Conservation (phyloP, 768 basidiomycete species). For the Epithele typhae region DNA sequence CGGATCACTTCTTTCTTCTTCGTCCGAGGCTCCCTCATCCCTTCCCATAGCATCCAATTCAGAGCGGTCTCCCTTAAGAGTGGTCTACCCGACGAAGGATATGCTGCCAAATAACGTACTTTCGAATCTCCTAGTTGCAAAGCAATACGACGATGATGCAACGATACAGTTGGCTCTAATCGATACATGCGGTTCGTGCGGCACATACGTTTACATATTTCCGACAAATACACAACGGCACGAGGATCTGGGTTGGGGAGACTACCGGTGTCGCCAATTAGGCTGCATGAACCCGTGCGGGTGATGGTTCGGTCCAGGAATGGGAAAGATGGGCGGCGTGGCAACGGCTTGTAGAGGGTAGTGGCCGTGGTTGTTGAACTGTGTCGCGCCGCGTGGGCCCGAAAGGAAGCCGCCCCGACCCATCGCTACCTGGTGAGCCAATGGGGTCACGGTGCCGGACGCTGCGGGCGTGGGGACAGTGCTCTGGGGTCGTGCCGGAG, state of each 20-base stretch:
- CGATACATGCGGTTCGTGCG: conserved; percentile 1
- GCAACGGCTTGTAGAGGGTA: conserved; percentile 12
- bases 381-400: background rate
- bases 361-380: background rate
- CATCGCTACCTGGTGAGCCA: conserved; percentile 6
- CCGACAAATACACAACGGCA: too few species aligned
- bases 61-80: too few species aligned
- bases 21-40: too few species aligned
- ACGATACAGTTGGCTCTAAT: conserved; percentile 6
- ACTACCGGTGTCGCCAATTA: conserved; percentile 8
- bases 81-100: too few species aligned
- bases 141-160: conserved; percentile 1
- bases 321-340: conserved; percentile 10
- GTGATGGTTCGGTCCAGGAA: conserved; percentile 2
- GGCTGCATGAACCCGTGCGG: conserved; percentile 4
- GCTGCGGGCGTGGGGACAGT: conserved; percentile 1
- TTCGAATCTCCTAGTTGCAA: too few species aligned
- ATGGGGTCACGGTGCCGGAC: conserved; percentile 5
- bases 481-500: conserved; percentile 5
- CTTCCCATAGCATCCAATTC: too few species aligned
- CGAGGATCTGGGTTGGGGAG: too few species aligned
- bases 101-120: too few species aligned
- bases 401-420: conserved; percentile 9
- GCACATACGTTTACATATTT: background rate
- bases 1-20: too few species aligned